Conservation (phyloP, 352 stramenopile species). For the Phytopythium chamaehyphon region DNA sequence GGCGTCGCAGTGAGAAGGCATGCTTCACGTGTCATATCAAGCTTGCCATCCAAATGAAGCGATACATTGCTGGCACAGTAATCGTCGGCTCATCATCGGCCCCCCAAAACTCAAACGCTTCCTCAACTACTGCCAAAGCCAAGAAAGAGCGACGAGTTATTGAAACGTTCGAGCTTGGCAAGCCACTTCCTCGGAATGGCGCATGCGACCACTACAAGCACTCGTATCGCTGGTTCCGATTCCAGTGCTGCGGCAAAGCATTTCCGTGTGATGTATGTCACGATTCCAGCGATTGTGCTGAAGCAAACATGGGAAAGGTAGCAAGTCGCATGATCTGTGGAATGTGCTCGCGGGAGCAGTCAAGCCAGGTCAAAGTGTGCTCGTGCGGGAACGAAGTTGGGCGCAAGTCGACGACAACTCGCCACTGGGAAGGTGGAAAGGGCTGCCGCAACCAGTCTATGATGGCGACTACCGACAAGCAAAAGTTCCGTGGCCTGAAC, state of each 20-base stretch:
- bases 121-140: conserved; percentile 16
- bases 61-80: conserved; percentile 34
- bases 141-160: conserved; percentile 34
- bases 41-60: conserved; percentile 64
- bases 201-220: conserved; percentile 78
- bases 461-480: conserved; percentile 66
- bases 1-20: conserved; percentile 51
- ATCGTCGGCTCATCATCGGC: neutral
- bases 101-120: too few relatives aligned
- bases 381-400: conserved; percentile 71
- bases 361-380: conserved; percentile 68
- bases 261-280: conserved; percentile 84
- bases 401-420: conserved; percentile 31
- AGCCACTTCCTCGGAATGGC: conserved; percentile 67
- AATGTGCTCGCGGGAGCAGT: conserved; percentile 79
- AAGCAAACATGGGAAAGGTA: conserved; percentile 73
- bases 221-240: conserved; percentile 79
- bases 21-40: conserved; percentile 81
- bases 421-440: conserved; percentile 74
- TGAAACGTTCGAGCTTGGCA: conserved; percentile 59
- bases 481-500: conserved; percentile 69
- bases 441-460: conserved; percentile 57
- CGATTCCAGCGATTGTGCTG: conserved; percentile 57
- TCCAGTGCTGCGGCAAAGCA: conserved; percentile 81
- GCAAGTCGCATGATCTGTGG: conserved; percentile 83